Evolutionary conservation across 495 filamentous ascomycete species (phyloP).

Genomic region (Tirmania nivea): DNA sequence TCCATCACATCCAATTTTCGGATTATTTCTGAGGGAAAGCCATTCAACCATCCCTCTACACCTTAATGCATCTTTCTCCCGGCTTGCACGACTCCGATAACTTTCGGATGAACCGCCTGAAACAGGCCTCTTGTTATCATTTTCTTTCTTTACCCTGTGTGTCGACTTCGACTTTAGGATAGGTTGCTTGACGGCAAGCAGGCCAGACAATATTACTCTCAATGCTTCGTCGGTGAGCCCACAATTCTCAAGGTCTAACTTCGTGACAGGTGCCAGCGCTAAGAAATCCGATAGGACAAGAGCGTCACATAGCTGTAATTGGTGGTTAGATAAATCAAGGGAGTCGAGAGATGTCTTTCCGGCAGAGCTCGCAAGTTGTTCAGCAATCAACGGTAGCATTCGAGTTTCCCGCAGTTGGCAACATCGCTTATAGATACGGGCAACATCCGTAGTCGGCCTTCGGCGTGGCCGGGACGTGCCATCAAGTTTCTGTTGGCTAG

Average conservation of each 20-base stretch:
- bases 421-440: constrained; percentile 82
- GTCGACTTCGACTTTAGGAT: constrained; percentile 6
- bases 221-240: constrained; percentile 68
- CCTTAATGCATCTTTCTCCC: constrained; percentile 17
- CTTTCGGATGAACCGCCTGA: background rate
- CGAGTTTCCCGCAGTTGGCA: constrained; percentile 84
- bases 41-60: constrained; percentile 61
- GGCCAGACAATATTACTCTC: constrained; percentile 62
- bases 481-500: constrained; percentile 3
- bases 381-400: constrained; percentile 67
- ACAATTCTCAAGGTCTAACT: constrained; percentile 67
- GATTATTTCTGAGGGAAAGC: constrained; percentile 71
- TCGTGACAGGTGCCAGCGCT: constrained; percentile 73
- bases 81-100: background rate
- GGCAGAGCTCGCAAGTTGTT: constrained; percentile 36
- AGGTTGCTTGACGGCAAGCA: constrained; percentile 57
- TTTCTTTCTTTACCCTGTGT: background rate
- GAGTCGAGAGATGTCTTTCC: constrained; percentile 45
- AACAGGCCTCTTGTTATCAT: background rate
- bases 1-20: constrained; percentile 60
- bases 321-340: constrained; percentile 66
- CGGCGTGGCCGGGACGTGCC: constrained; percentile 33
- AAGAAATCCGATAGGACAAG: constrained; percentile 80
- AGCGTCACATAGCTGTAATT: constrained; percentile 60
- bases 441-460: constrained; percentile 69